Conservation (phyloP, 768 basidiomycete species). For the Hericium coralloides region DNA sequence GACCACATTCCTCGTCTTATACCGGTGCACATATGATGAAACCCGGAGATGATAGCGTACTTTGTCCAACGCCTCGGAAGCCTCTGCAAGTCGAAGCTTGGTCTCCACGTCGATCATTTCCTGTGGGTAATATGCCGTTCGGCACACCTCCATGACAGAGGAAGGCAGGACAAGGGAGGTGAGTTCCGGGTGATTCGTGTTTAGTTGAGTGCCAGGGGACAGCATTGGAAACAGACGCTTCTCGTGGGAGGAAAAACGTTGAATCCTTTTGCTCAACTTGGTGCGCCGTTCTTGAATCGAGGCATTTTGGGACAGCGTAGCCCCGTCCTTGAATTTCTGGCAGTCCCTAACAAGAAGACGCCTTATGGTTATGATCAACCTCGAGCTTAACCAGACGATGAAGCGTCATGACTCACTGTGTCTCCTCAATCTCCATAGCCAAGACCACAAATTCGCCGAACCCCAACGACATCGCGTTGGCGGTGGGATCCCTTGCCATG, state of each 20-base stretch:
- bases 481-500: background rate
- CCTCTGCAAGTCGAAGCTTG: slow-evolving; percentile 6
- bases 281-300: background rate
- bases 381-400: background rate
- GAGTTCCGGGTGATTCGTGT: background rate
- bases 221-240: background rate
- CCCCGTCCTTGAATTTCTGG: no score
- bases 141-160: background rate
- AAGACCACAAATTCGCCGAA: background rate
- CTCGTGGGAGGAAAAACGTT: background rate
- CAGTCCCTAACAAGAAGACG: background rate
- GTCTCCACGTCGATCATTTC: background rate
- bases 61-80: slow-evolving; percentile 2
- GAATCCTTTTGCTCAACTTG: background rate
- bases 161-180: slow-evolving; percentile 5
- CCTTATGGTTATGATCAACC: background rate
- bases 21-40: background rate
- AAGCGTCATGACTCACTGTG: background rate
- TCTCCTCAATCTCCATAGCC: background rate
- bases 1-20: slow-evolving; percentile 1
- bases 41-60: slow-evolving; percentile 4
- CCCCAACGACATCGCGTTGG: background rate
- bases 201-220: background rate
- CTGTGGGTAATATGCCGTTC: background rate
- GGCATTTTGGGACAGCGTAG: background rate